A percentile compares a stretch with the other conserved stretches of the same genome.
Evolutionary conservation across 768 basidiomycete genomes (phyloP).

Genomic region (Suillus spraguei): DNA sequence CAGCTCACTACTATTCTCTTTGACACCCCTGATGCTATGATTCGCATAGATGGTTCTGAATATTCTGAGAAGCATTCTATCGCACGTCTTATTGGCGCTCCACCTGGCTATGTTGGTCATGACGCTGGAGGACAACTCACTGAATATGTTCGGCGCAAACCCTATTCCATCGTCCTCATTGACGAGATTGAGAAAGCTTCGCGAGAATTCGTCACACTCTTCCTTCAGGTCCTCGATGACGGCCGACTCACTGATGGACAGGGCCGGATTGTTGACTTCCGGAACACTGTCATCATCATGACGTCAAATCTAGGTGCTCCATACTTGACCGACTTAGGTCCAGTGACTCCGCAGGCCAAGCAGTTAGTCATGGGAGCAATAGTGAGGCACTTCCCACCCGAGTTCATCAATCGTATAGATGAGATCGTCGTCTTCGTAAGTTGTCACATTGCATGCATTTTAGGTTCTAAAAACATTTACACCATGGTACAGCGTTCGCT

Average conservation of each 20-base stretch:
- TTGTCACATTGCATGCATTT: constrained; percentile 13
- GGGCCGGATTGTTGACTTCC: constrained; percentile 86
- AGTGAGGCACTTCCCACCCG: constrained; percentile 86
- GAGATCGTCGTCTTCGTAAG: constrained; percentile 73
- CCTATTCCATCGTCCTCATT: constrained; percentile 83
- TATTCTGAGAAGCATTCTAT: constrained; percentile 86
- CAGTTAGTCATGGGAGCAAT: constrained; percentile 79
- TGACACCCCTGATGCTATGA: constrained; percentile 90
- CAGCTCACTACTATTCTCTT: constrained; percentile 89
- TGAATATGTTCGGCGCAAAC: constrained; percentile 90
- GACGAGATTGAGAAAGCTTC: constrained; percentile 93
- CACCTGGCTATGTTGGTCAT: constrained; percentile 91
- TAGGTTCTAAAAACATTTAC: constrained; percentile 30
- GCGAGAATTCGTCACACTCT: constrained; percentile 69
- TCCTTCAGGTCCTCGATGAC: constrained; percentile 88
- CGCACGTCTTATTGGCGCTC: constrained; percentile 67
- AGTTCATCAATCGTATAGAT: constrained; percentile 91
- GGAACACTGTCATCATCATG: constrained; percentile 93
- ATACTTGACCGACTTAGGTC: constrained; percentile 74
- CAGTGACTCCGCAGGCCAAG: constrained; percentile 60
- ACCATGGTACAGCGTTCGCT: constrained; percentile 63
- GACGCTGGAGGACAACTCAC: constrained; percentile 90
- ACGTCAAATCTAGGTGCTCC: constrained; percentile 89
- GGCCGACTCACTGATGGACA: constrained; percentile 92
- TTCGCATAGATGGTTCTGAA: constrained; percentile 90